Conservation (phyloP, 225 moss, liverwort and hornwort genomes). For the Physcomitrellopsis africana region DNA sequence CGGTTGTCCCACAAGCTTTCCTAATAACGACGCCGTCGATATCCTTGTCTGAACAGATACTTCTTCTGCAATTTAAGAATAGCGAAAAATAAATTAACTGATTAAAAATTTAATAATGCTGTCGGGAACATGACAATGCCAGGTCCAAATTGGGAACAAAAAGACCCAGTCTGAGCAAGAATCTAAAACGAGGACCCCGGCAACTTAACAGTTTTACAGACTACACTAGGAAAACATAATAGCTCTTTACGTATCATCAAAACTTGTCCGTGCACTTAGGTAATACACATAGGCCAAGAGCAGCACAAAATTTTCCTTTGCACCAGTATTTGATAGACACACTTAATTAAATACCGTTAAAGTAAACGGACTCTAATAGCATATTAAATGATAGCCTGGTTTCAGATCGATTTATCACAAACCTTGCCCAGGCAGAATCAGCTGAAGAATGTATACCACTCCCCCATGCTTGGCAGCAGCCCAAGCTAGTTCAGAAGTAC, state of each 20-base stretch:
- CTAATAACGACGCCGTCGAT: constrained; percentile 76
- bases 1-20: constrained; percentile 84
- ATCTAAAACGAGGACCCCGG: background rate
- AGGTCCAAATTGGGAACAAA: background rate
- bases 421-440: constrained; percentile 84
- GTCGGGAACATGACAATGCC: background rate
- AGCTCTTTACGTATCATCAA: background rate
- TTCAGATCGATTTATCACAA: constrained; percentile 5
- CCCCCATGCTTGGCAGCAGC: constrained; percentile 87
- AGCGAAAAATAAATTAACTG: background rate
- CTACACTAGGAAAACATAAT: background rate
- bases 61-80: constrained; percentile 53
- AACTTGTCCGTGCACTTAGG: background rate
- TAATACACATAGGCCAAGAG: background rate
- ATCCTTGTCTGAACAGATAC: constrained; percentile 68
- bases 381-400: background rate
- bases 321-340: background rate
- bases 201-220: background rate
- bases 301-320: background rate
- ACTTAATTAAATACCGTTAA: background rate
- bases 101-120: constrained; percentile 1
- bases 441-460: constrained; percentile 87
- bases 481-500: constrained; percentile 85
- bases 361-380: background rate
- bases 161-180: background rate